Conservation (phyloP, 176 grass and related monocot species). For the Sorghum bicolor region DNA sequence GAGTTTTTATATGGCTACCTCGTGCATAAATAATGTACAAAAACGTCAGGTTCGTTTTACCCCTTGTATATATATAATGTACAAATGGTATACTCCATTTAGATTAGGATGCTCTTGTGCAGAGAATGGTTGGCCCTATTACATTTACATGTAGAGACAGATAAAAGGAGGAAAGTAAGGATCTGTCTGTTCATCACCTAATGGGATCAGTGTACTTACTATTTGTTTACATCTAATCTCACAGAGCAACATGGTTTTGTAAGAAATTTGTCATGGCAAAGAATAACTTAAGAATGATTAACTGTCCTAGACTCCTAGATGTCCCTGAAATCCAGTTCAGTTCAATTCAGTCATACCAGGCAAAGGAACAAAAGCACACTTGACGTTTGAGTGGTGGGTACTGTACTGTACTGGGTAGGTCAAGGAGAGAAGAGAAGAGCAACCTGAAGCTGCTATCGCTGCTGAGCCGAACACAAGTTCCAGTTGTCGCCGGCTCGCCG, state of each 20-base stretch:
- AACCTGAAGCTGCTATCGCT: not conserved
- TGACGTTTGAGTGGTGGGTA: not conserved
- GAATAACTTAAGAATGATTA: not conserved
- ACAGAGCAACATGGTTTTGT: not conserved
- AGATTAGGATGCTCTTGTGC: constrained; percentile 11
- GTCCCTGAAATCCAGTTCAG: not conserved
- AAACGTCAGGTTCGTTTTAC: not conserved
- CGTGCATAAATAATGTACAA: constrained; percentile 14
- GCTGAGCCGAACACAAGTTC: not conserved
- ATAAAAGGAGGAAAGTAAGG: not conserved
- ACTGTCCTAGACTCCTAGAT: not conserved
- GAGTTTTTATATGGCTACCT: constrained; percentile 58
- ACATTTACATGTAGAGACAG: not conserved
- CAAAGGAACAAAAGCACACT: not conserved
- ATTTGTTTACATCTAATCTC: no score
- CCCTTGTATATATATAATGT: not conserved
- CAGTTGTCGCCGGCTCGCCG: not conserved
- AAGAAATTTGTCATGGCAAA: not conserved
- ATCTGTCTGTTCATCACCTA: not conserved
- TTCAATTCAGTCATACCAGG: not conserved
- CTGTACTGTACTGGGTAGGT: no score
- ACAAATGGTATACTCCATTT: not conserved
- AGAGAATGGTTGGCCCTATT: not conserved
- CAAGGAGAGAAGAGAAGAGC: not conserved
- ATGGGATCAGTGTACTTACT: not conserved